Conservation (phyloP, 2,329 filamentous ascomycete genomes). For the Ploettnerulaceae sp. region DNA sequence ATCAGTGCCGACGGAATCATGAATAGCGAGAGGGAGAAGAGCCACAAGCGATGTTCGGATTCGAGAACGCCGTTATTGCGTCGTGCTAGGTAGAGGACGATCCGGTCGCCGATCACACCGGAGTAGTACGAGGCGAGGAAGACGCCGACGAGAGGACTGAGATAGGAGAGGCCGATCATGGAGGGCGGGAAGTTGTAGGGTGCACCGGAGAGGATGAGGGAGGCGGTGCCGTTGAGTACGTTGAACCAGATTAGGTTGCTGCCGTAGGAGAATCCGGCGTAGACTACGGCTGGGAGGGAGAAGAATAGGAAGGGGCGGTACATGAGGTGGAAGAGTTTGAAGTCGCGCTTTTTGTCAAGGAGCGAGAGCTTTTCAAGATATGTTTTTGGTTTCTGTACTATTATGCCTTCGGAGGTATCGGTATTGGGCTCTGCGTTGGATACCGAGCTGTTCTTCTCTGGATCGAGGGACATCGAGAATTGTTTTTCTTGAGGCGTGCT, state of each 20-base stretch:
- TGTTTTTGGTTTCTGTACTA: conserved; percentile 3
- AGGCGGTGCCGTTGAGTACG: conserved; percentile 30
- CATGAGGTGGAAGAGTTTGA: background rate
- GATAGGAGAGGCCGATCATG: conserved; percentile 28
- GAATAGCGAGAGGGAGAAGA: conserved; percentile 28
- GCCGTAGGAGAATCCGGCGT: conserved; percentile 10
- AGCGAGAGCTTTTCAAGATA: conserved; percentile 13
- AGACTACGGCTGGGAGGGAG: conserved; percentile 9
- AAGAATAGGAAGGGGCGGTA: conserved; percentile 9
- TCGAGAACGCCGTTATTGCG: conserved; percentile 23
- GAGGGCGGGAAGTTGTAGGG: conserved; percentile 34
- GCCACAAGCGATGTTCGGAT: conserved; percentile 27
- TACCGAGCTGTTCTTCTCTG: no score
- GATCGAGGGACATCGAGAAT: no score
- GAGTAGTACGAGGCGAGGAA: no score
- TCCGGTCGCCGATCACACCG: conserved; percentile 27
- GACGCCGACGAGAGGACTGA: conserved; percentile 17
- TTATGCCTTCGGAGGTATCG: background rate
- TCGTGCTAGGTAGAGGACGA: conserved; percentile 35
- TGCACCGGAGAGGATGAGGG: conserved; percentile 26
- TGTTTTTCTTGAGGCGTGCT: no score
- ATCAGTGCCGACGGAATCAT: conserved; percentile 34
- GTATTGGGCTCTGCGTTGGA: background rate
- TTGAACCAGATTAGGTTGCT: conserved; percentile 28
- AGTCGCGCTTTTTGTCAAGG: conserved; percentile 4